Evolutionary conservation across 1,139 yeast genomes (phyloP), one percentile per base, ranked within the genome.

Genomic region (Hyphopichia pseudoburtonii): DNA sequence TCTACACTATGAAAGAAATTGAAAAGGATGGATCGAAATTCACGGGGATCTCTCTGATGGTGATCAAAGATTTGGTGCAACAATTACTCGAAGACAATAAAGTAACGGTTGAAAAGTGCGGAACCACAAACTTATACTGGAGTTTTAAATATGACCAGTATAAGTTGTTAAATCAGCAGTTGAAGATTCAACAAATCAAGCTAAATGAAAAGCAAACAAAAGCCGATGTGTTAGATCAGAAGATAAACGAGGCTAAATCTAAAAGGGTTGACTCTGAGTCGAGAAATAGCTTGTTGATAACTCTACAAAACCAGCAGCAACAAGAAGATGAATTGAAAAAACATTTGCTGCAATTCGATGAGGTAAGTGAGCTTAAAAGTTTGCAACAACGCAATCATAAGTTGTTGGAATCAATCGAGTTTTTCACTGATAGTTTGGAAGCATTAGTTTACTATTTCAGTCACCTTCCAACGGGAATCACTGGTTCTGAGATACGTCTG

Each of bases 101-200:
- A 27, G 63, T 78, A 6, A 67, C 66, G 32, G 64, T 66, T 30
- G 80, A 75, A 42, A 78, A 76, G 54, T 74, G 81, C 48, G 83
- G 83, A 1, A 60, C 64, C 10, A 66, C 76, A 3, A 76, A 75
- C 41, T 60, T 76, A 14, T 78, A 76, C 48, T 77, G 82, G 80
- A 62, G 76, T 33, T 77, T 76, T 48, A 64, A 64, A 35, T 66
- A 69, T 37, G 70, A 71, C 32, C 56, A 30, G 22, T 31, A 56
- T 21, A 50, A 52, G 34, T 52, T 50, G 17, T 27, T 67, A 31
- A 44, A 52, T 21, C 41, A 43, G 3, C 40, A 53, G 17, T 34
- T 52, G 28, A 41, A 23, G 3, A 22, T 17, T 3, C 38, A 40
- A 28, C 24, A 33, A 22, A 38, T 11, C 10, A 33, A 19, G 29